These are phyloP conservation scores for Paecilomyces niveus DNA, from an alignment of 2,329 filamentous ascomycete species.

Conservation along the genomic window DNA sequence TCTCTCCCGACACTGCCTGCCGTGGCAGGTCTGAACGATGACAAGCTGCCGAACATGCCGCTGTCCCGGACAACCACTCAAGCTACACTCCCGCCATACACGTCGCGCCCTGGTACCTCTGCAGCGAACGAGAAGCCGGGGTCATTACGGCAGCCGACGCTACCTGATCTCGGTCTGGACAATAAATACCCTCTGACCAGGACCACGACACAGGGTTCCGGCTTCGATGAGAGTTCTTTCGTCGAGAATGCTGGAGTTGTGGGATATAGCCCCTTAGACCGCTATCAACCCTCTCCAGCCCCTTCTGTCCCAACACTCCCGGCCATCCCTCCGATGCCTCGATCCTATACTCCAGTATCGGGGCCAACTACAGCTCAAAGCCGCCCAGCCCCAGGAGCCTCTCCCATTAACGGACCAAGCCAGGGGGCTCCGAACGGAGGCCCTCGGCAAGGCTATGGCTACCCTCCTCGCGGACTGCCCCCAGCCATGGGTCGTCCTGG, in stretches of 20 bases:
- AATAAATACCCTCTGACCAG: conserved; percentile 36
- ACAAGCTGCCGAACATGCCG: conserved; percentile 26
- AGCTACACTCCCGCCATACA: conserved; percentile 39
- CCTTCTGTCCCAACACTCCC: conserved; percentile 27
- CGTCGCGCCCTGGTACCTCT: conserved; percentile 54
- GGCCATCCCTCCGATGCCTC: conserved; percentile 13
- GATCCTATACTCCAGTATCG: conserved; percentile 17
- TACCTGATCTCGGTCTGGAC: conserved; percentile 36
- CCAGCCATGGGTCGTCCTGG: conserved; percentile 9
- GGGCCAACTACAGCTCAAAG: conserved; percentile 17
- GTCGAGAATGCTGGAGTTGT: conserved; percentile 22
- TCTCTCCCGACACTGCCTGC: conserved; percentile 55
- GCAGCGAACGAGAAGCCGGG: conserved; percentile 18
- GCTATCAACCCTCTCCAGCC: conserved; percentile 15
- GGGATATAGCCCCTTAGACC: conserved; percentile 29
- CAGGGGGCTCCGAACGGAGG: too few relatives aligned
- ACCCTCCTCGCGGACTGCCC: conserved; percentile 8
- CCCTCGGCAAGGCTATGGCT: conserved; percentile 14
- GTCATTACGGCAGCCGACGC: conserved; percentile 20
- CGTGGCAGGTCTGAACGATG: conserved; percentile 43
- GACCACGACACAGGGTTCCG: conserved; percentile 38
- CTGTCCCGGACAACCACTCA: conserved; percentile 40
- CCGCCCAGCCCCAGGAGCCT: conserved; percentile 17
- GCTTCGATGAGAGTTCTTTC: conserved; percentile 50
- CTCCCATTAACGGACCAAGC: conserved; percentile 16